phyloP scores from a whole-genome alignment of 2,329 filamentous ascomycete species.

The Ascosphaera apis region DNA sequence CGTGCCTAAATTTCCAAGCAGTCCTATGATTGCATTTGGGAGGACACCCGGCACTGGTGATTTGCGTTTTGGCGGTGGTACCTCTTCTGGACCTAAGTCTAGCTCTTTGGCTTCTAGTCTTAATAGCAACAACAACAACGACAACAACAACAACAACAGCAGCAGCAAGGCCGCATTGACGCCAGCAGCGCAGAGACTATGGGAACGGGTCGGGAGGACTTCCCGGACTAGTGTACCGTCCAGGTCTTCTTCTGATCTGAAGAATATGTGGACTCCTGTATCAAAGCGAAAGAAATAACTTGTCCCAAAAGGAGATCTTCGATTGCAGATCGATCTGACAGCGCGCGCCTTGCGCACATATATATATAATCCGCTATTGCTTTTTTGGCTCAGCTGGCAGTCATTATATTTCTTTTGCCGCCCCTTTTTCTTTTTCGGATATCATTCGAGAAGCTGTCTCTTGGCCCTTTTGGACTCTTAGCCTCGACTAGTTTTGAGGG shows the following conservation, averaged over 20 bases:
- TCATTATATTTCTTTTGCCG: too few relatives aligned
- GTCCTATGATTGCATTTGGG: constrained; percentile 16
- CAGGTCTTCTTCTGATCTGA: constrained; percentile 7
- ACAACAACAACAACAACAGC: not conserved
- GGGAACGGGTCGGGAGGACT: constrained; percentile 17
- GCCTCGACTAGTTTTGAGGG: too few relatives aligned
- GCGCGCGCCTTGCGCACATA: too few relatives aligned
- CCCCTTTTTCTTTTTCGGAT: too few relatives aligned
- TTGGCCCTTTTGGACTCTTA: too few relatives aligned
- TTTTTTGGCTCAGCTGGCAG: too few relatives aligned
- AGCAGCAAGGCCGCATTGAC: constrained; percentile 16
- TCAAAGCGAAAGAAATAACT: constrained; percentile 11
- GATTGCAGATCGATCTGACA: too few relatives aligned
- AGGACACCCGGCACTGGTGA: constrained; percentile 8
- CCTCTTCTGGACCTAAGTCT: not conserved
- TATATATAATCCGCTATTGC: too few relatives aligned
- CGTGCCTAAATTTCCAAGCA: constrained; percentile 18
- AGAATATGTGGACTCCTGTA: constrained; percentile 19
- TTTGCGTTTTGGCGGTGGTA: constrained; percentile 1
- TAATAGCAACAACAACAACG: not conserved
- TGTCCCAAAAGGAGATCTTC: too few relatives aligned
- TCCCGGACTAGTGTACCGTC: constrained; percentile 7
- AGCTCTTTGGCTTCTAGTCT: not conserved
- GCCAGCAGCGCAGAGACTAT: constrained; percentile 20
- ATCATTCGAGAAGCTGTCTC: too few relatives aligned